These are phyloP conservation scores for Testicularia cyperi DNA, from an alignment of 1,284 basidiomycete genomes.

Conservation along the genomic window DNA sequence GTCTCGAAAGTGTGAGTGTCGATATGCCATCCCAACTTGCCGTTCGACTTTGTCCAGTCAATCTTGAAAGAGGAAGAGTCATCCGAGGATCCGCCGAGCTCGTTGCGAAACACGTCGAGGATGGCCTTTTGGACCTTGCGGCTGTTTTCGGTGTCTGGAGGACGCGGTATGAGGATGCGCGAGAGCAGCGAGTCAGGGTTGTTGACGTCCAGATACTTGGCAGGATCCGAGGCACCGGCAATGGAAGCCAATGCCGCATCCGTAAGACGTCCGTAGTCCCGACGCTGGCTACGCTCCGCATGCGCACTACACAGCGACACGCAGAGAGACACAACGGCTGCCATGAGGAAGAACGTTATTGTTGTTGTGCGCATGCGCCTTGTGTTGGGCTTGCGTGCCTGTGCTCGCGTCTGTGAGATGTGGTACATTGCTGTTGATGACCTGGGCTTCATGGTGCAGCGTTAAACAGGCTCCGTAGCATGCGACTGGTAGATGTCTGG, in stretches of 20 bases:
- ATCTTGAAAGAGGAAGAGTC: constrained; percentile 1
- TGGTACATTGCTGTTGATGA: too few species aligned
- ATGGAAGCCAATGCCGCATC: constrained; percentile 3
- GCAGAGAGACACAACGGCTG: too few species aligned
- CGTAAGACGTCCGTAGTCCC: constrained; percentile 15
- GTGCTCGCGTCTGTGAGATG: too few species aligned
- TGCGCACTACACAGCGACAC: too few species aligned
- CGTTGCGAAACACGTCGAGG: constrained; percentile 30
- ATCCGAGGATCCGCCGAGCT: constrained; percentile 7
- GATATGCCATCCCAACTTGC: constrained; percentile 49
- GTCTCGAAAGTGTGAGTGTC: constrained; percentile 39
- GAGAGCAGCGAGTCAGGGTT: constrained; percentile 44
- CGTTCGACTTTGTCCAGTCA: constrained; percentile 1
- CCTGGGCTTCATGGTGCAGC: too few species aligned
- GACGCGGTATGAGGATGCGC: constrained; percentile 54
- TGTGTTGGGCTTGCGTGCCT: too few species aligned
- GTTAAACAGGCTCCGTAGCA: too few species aligned
- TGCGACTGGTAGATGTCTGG: too few species aligned
- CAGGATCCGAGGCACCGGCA: constrained; percentile 28
- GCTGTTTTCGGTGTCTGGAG: constrained; percentile 47
- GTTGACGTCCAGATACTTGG: constrained; percentile 26
- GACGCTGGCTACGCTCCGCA: constrained; percentile 12
- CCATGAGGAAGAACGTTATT: too few species aligned
- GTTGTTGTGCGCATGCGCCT: too few species aligned
- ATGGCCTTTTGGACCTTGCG: constrained; percentile 40